Percentiles rank a stretch among this genome's conserved stretches.
These are phyloP conservation scores for Curvularia spicifera DNA, from an alignment of 2,329 filamentous ascomycete genomes.

Conservation along the genomic window DNA sequence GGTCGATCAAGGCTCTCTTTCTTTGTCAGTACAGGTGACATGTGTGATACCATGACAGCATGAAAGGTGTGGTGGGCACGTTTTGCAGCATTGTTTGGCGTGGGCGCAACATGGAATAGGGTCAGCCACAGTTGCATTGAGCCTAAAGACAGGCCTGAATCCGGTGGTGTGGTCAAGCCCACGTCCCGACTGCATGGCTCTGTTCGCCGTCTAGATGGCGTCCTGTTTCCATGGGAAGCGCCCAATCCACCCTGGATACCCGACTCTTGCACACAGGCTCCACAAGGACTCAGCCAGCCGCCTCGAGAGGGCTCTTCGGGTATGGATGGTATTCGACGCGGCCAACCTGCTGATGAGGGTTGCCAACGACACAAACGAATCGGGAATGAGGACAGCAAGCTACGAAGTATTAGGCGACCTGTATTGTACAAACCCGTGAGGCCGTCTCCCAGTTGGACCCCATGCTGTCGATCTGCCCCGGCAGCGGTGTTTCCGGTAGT, in stretches of 20 bases:
- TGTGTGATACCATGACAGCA: conserved; percentile 5
- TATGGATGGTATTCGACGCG: too few species aligned
- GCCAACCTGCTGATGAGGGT: not conserved
- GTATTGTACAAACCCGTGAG: not conserved
- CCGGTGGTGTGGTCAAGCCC: conserved; percentile 3
- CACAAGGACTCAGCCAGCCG: not conserved
- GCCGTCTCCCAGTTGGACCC: not conserved
- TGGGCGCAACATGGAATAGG: not conserved
- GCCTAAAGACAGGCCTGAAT: conserved; percentile 3
- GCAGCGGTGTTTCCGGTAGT: not conserved
- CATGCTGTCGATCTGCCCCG: conserved; percentile 12
- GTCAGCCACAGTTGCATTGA: conserved; percentile 9
- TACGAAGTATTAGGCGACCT: not conserved
- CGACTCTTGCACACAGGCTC: not conserved
- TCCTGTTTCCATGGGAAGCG: not conserved
- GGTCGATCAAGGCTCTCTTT: not conserved
- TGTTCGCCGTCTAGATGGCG: not conserved
- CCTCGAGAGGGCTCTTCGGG: too few species aligned
- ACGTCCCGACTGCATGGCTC: conserved; percentile 7
- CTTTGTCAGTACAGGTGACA: not conserved
- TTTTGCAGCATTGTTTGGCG: conserved; percentile 7
- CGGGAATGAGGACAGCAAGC: not conserved
- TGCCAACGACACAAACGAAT: not conserved
- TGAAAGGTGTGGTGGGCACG: conserved; percentile 1
- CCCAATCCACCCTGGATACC: not conserved